phyloP scores from a whole-genome alignment of 2,329 filamentous ascomycete genomes.

The Fusarium tupiense region DNA sequence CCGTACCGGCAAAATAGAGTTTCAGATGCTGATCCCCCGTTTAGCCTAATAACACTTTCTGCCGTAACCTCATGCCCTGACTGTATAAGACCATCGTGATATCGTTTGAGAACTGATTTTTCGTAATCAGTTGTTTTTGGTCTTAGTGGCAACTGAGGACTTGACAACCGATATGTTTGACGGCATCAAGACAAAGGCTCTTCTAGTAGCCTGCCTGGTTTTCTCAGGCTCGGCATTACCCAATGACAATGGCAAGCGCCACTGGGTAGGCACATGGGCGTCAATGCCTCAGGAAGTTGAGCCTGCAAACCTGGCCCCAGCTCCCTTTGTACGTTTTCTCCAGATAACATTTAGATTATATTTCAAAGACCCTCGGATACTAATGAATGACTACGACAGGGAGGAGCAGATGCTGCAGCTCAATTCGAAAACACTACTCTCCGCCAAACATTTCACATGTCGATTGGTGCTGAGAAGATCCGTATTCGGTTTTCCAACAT shows the following conservation, averaged over 20 bases:
- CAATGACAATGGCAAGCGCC: background rate
- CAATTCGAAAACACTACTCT: slow-evolving; percentile 28
- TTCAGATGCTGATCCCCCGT: slow-evolving; percentile 7
- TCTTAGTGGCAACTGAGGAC: fast-evolving
- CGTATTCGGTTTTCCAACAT: slow-evolving; percentile 27
- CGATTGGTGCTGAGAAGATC: slow-evolving; percentile 12
- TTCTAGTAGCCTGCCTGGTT: slow-evolving; percentile 11
- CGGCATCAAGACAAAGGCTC: background rate
- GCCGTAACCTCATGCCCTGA: background rate
- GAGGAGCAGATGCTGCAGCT: slow-evolving; percentile 2
- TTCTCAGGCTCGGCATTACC: background rate
- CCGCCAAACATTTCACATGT: slow-evolving; percentile 24
- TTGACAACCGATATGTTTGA: background rate
- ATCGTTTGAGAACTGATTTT: background rate
- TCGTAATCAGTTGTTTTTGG: no score
- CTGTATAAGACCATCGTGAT: background rate
- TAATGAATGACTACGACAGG: background rate
- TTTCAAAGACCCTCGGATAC: fast-evolving
- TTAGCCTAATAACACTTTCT: slow-evolving; percentile 18
- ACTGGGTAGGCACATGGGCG: slow-evolving; percentile 32
- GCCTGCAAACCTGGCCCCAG: slow-evolving; percentile 16
- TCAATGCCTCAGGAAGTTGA: slow-evolving; percentile 31
- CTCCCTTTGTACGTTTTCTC: slow-evolving; percentile 16
- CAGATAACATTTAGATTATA: fast-evolving
- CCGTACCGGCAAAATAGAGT: slow-evolving; percentile 6